A percentile compares a stretch with the other conserved stretches of the same genome.
phyloP scores from a whole-genome alignment of 768 basidiomycete genomes.

The Mycena haematopus region DNA sequence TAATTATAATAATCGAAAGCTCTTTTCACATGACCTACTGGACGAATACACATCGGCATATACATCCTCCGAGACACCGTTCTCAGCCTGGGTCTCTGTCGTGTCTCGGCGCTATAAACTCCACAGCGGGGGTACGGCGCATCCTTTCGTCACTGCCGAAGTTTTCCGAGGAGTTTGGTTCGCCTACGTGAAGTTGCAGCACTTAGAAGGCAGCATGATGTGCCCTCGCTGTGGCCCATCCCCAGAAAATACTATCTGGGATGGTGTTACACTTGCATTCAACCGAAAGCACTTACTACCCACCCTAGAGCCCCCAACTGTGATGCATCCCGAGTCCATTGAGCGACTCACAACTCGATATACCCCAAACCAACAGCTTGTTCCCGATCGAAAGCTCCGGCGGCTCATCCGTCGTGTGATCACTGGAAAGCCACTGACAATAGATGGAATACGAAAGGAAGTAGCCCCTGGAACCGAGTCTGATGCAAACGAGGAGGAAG shows the following conservation, averaged over 20 bases:
- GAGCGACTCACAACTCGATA: background rate
- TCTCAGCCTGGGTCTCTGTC: constrained; percentile 20
- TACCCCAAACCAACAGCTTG: background rate
- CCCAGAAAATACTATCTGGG: constrained; percentile 29
- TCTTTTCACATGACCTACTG: constrained; percentile 24
- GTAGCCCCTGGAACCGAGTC: background rate
- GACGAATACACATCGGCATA: constrained; percentile 26
- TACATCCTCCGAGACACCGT: constrained; percentile 24
- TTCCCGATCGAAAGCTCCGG: background rate
- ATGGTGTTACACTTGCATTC: constrained; percentile 30
- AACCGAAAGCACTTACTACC: constrained; percentile 25
- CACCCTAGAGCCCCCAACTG: constrained; percentile 25
- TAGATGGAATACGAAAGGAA: background rate
- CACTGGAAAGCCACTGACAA: background rate
- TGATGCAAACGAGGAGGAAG: constrained; percentile 4
- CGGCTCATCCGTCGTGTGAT: background rate
- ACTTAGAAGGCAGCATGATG: constrained; percentile 20
- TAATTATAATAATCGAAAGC: constrained; percentile 26
- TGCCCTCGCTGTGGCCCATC: constrained; percentile 23
- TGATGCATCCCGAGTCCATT: background rate
- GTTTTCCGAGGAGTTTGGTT: constrained; percentile 28
- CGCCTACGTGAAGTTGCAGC: constrained; percentile 20
- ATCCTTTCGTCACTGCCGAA: constrained; percentile 8
- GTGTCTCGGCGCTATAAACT: constrained; percentile 16
- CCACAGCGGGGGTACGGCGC: constrained; percentile 1